Evolutionary conservation across 2,329 filamentous ascomycete species (phyloP).

Genomic region (Colletotrichum limetticola): DNA sequence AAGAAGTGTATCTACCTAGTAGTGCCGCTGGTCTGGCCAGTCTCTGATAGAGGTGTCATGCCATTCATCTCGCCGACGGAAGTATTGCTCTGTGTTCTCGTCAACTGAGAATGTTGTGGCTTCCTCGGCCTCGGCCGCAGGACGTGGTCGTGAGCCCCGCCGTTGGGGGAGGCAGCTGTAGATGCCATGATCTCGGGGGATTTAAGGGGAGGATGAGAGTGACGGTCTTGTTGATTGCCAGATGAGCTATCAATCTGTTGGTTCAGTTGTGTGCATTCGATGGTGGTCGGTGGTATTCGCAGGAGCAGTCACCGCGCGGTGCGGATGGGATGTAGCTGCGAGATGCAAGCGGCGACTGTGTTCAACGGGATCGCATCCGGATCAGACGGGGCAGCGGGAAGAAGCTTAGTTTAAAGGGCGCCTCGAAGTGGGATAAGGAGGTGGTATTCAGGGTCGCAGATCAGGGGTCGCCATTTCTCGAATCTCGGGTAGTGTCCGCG

Average conservation of each 20-base stretch:
- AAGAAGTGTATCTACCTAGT: slow-evolving; percentile 22
- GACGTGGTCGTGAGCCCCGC: slow-evolving; percentile 50
- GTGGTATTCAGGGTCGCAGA: slow-evolving; percentile 29
- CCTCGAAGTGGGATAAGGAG: slow-evolving; percentile 8
- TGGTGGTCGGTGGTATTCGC: not conserved
- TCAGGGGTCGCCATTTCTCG: slow-evolving; percentile 29
- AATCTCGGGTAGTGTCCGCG: slow-evolving; percentile 21
- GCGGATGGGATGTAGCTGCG: not conserved
- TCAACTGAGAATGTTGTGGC: slow-evolving; percentile 55
- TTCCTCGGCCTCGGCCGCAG: slow-evolving; percentile 63
- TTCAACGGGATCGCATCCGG: slow-evolving; percentile 13
- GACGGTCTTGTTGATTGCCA: not conserved
- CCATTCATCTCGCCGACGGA: slow-evolving; percentile 28
- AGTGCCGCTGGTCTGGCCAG: slow-evolving; percentile 30
- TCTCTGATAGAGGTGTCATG: slow-evolving; percentile 22
- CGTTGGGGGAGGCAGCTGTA: slow-evolving; percentile 25
- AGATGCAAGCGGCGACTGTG: slow-evolving; percentile 9
- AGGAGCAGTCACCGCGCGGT: not conserved
- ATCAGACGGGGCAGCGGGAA: not conserved
- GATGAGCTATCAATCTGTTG: not conserved
- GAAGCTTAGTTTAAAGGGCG: not conserved
- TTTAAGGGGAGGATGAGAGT: not conserved
- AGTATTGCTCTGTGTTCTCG: slow-evolving; percentile 31
- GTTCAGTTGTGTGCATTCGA: not conserved
- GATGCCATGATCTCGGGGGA: slow-evolving; percentile 20